Percentiles rank a stretch among this genome's conserved stretches.
These are phyloP conservation scores for Andalucia godoyi DNA, from an alignment of 78 protist genomes.

Conservation along the genomic window DNA sequence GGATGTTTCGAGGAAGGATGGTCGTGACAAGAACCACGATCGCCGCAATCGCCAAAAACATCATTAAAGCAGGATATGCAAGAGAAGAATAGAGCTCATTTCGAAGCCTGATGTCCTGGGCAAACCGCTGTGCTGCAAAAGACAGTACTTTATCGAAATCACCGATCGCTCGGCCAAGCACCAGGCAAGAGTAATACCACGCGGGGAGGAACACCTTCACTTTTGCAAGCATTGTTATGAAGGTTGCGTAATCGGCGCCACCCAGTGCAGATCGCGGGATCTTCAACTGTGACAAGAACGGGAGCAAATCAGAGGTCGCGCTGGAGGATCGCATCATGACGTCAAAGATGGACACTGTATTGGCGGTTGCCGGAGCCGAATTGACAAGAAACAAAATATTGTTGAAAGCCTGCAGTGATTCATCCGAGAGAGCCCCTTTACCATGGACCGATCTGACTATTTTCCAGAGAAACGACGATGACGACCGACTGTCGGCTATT, in stretches of 20 bases:
- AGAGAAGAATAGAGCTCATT: not conserved
- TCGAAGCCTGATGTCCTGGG: not conserved
- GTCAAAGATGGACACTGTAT: not conserved
- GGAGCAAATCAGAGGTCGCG: not conserved
- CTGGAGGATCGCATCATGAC: not conserved
- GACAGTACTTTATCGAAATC: not conserved
- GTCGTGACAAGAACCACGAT: not conserved
- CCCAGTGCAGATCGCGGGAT: slow-evolving; percentile 1
- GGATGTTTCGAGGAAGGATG: not conserved
- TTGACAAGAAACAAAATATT: not conserved
- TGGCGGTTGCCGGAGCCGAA: not conserved
- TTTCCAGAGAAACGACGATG: too few species aligned
- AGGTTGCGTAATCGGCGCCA: slow-evolving; percentile 1
- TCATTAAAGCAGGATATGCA: slow-evolving; percentile 3
- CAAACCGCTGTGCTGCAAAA: not conserved
- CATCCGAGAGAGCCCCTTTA: not conserved
- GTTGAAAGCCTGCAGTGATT: not conserved
- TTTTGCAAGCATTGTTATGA: not conserved
- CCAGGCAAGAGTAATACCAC: slow-evolving; percentile 5
- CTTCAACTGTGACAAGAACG: not conserved
- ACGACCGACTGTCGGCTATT: too few species aligned
- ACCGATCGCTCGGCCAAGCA: not conserved
- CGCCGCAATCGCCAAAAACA: not conserved
- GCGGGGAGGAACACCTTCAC: not conserved
- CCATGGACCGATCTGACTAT: too few species aligned